Conservation (phyloP, 1,284 basidiomycete genomes). For the Trichosporon coremiiforme region DNA sequence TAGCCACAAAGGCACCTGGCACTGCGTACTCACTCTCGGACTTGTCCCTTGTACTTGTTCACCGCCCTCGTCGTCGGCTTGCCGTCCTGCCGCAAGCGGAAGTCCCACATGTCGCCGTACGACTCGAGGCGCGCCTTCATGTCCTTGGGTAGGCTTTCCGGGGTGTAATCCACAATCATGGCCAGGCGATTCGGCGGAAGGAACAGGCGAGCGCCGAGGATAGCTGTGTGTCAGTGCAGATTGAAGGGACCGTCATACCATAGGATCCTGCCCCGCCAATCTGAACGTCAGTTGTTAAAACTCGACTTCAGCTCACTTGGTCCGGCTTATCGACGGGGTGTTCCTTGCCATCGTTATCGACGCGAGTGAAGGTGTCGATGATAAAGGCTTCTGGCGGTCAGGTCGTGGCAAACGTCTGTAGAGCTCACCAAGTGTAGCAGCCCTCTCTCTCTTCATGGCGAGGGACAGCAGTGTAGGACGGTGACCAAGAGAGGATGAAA, state of each 20-base stretch:
- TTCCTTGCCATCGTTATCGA: conserved; percentile 44
- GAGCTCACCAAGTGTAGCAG: conserved; percentile 6
- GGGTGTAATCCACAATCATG: conserved; percentile 50
- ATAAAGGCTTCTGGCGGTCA: conserved; percentile 46
- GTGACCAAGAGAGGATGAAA: background rate
- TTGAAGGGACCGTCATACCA: conserved; percentile 35
- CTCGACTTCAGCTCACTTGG: conserved; percentile 36
- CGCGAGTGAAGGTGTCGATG: conserved; percentile 50
- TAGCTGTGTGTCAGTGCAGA: conserved; percentile 33
- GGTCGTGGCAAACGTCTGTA: background rate
- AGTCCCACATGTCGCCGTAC: conserved; percentile 52
- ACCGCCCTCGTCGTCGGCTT: conserved; percentile 43
- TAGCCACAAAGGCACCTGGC: background rate
- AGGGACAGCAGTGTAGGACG: background rate
- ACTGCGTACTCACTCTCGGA: conserved; percentile 39
- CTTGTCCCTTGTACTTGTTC: conserved; percentile 46
- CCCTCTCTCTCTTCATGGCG: conserved; percentile 16
- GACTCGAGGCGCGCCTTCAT: conserved; percentile 37
- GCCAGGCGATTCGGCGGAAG: conserved; percentile 41
- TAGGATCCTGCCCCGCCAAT: conserved; percentile 55
- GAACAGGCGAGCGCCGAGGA: conserved; percentile 52
- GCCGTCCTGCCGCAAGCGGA: conserved; percentile 41
- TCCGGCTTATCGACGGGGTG: conserved; percentile 40
- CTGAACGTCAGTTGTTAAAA: conserved; percentile 30
- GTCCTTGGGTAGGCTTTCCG: conserved; percentile 33